These are phyloP conservation scores for Spongispora temasekensis DNA, from an alignment of 1,284 basidiomycete genomes.

Conservation along the genomic window DNA sequence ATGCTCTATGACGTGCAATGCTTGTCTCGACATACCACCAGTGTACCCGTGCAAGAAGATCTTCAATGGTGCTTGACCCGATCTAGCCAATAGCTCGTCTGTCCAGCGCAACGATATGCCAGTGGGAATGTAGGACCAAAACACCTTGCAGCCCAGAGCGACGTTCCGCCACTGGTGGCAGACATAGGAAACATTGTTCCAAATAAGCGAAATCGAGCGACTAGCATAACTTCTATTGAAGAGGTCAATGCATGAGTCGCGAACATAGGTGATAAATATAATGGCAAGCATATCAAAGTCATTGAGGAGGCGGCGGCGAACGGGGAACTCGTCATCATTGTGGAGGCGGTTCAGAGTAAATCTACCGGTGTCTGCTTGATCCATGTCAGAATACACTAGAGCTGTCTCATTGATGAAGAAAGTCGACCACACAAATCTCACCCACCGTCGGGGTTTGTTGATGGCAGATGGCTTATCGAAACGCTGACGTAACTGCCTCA, in stretches of 20 bases:
- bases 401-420: too few species aligned
- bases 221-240: not conserved
- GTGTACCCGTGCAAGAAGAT: slow-evolving; percentile 5
- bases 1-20: slow-evolving; percentile 2
- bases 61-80: slow-evolving; percentile 32
- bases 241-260: not conserved
- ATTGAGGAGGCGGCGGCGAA: not conserved
- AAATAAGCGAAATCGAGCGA: not conserved
- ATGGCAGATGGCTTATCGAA: too few species aligned
- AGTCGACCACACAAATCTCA: too few species aligned
- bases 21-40: not conserved
- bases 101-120: slow-evolving; percentile 26
- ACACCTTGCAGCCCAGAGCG: slow-evolving; percentile 29
- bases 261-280: slow-evolving; percentile 19
- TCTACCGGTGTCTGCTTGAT: too few species aligned
- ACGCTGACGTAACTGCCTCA: too few species aligned
- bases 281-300: slow-evolving; percentile 14
- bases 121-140: slow-evolving; percentile 35
- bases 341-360: too few species aligned
- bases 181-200: slow-evolving; percentile 32
- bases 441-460: too few species aligned
- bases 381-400: too few species aligned
- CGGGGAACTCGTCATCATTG: too few species aligned
- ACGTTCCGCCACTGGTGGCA: slow-evolving; percentile 38
- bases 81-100: slow-evolving; percentile 36